These are phyloP conservation scores for Chalciporus pseudorubinellus DNA, from an alignment of 768 basidiomycete genomes.

Conservation along the genomic window DNA sequence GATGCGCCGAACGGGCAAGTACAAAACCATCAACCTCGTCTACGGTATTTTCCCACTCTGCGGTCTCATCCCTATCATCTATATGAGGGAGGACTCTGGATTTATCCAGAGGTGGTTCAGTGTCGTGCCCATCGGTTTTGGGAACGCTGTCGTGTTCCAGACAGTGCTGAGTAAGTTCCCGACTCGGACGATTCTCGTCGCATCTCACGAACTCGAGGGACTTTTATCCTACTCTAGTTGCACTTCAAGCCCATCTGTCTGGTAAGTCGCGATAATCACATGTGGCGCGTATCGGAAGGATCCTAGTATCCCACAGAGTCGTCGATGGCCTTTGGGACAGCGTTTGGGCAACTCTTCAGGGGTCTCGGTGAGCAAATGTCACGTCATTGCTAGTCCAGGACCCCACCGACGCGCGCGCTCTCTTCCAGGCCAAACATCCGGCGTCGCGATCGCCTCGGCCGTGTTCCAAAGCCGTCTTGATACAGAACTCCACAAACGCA, in stretches of 20 bases:
- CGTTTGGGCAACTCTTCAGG: conserved; percentile 23
- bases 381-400: not conserved
- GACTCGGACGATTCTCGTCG: not conserved
- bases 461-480: conserved; percentile 21
- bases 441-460: conserved; percentile 21
- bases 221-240: not conserved
- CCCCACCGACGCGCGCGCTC: no score
- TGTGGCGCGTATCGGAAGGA: not conserved
- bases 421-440: conserved; percentile 19
- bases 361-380: conserved; percentile 14
- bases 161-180: conserved; percentile 16
- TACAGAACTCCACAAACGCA: conserved; percentile 13
- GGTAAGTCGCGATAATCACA: no score
- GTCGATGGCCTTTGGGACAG: conserved; percentile 22
- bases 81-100: conserved; percentile 23
- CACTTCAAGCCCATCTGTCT: conserved; percentile 5
- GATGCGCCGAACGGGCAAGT: conserved; percentile 52
- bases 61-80: conserved; percentile 38
- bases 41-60: conserved; percentile 51
- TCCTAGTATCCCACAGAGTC: conserved; percentile 4
- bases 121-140: conserved; percentile 16
- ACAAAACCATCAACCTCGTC: conserved; percentile 44
- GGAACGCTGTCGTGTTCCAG: conserved; percentile 19
- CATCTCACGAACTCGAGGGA: not conserved
- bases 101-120: conserved; percentile 22